These are phyloP conservation scores for Rhizopus arrhizus DNA, from an alignment of 371 early-diverging fungal species.

Conservation along the genomic window DNA sequence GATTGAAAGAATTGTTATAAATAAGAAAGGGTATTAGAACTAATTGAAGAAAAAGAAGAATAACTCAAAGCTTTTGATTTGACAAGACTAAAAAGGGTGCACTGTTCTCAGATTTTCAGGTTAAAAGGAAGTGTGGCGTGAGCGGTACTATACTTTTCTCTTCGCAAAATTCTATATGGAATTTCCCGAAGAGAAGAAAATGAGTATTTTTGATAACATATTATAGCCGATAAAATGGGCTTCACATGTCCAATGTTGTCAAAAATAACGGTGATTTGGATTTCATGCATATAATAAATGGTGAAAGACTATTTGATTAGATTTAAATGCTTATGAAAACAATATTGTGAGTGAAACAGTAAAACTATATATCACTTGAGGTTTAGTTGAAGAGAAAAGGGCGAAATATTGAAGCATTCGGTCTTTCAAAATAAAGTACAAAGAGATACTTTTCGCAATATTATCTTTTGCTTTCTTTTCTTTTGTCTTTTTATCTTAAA, in stretches of 20 bases:
- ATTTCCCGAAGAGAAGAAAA: slow-evolving; percentile 65
- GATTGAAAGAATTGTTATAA: slow-evolving; percentile 54
- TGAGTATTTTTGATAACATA: slow-evolving; percentile 69
- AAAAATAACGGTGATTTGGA: slow-evolving; percentile 74
- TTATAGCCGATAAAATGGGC: slow-evolving; percentile 67
- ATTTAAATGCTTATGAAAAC: too few species aligned
- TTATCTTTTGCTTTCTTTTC: not conserved
- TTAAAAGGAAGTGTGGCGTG: slow-evolving; percentile 41
- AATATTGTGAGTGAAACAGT: too few species aligned
- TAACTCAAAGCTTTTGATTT: too few species aligned
- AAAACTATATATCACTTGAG: too few species aligned
- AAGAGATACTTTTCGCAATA: too few species aligned
- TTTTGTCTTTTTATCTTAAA: not conserved
- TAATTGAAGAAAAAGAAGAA: too few species aligned
- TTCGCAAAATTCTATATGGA: slow-evolving; percentile 71
- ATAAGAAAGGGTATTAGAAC: too few species aligned
- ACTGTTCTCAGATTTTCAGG: too few species aligned
- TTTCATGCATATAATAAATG: too few species aligned
- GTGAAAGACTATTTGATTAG: too few species aligned
- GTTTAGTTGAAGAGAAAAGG: too few species aligned
- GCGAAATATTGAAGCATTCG: slow-evolving; percentile 61
- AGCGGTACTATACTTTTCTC: slow-evolving; percentile 69
- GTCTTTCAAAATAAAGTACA: not conserved
- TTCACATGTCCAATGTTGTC: slow-evolving; percentile 75
- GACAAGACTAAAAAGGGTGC: too few species aligned